Percentiles rank a stretch among this genome's conserved stretches.
phyloP scores from a whole-genome alignment of 768 basidiomycete genomes.

The Pisolithus sp. region DNA sequence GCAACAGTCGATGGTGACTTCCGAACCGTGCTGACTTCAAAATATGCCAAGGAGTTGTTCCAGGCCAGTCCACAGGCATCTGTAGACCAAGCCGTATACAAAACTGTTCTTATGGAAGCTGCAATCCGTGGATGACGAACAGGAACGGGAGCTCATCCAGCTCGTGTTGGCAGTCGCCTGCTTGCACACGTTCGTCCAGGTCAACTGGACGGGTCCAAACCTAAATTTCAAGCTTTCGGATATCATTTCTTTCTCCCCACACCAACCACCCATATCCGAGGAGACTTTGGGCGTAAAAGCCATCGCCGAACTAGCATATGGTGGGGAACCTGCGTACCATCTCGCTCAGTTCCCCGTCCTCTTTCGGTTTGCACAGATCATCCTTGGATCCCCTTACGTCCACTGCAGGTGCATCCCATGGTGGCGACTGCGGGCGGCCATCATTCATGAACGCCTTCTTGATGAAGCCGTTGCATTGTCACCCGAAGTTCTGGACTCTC shows the following conservation, averaged over 20 bases:
- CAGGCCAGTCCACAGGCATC: conserved; percentile 23
- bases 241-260: conserved; percentile 31
- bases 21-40: conserved; percentile 43
- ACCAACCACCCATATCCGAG: conserved; percentile 30
- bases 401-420: conserved; percentile 52
- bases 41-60: conserved; percentile 38
- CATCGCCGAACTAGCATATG: conserved; percentile 68
- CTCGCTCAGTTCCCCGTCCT: conserved; percentile 64
- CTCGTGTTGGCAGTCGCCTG: conserved; percentile 71
- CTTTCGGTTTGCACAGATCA: conserved; percentile 67
- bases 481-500: conserved; percentile 32
- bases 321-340: conserved; percentile 96
- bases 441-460: conserved; percentile 67
- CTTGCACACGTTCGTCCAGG: conserved; percentile 85
- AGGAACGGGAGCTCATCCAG: conserved; percentile 47
- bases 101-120: conserved; percentile 28
- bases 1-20: conserved; percentile 57
- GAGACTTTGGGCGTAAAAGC: conserved; percentile 58
- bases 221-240: conserved; percentile 49
- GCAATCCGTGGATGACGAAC: conserved; percentile 24
- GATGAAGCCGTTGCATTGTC: conserved; percentile 74
- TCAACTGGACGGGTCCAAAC: conserved; percentile 95
- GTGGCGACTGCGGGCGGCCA: conserved; percentile 78
- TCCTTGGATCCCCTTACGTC: conserved; percentile 49
- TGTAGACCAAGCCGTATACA: conserved; percentile 35